phyloP scores from a whole-genome alignment of 306 rosid species.

The Citrullus amarus region DNA sequence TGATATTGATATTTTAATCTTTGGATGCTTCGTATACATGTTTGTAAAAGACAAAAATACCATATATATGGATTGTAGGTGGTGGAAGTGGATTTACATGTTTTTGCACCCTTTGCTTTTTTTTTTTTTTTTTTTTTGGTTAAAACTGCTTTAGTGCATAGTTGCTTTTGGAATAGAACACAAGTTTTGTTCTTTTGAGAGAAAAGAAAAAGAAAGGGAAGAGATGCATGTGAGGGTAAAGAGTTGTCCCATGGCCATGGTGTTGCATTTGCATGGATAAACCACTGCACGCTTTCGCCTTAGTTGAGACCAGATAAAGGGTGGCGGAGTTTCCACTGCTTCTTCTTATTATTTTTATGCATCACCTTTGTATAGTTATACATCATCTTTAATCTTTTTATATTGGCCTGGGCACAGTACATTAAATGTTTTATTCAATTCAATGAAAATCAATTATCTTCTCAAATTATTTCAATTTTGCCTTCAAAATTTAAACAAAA shows the following conservation, averaged over 20 bases:
- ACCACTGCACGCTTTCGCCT: background rate
- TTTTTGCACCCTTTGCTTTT: background rate
- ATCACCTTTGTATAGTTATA: background rate
- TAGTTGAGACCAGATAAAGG: background rate
- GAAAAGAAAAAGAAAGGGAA: background rate
- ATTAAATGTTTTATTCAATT: too few species aligned
- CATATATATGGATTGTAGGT: background rate
- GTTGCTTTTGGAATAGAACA: conserved; percentile 7
- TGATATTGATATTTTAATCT: too few species aligned
- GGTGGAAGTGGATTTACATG: background rate
- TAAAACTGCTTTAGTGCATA: background rate
- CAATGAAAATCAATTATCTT: too few species aligned
- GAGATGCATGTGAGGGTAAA: conserved; percentile 3
- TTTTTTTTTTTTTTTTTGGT: background rate
- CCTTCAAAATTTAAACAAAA: too few species aligned
- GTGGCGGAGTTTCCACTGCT: background rate
- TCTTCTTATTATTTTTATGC: background rate
- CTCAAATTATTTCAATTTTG: too few species aligned
- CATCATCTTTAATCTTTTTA: background rate
- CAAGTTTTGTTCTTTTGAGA: conserved; percentile 1
- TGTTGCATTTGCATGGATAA: background rate
- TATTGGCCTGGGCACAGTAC: too few species aligned
- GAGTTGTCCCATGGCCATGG: background rate
- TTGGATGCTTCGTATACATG: too few species aligned
- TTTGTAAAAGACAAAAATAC: background rate